phyloP scores from a whole-genome alignment of 805 yeast genomes.

The Ascoidea asiatica region DNA sequence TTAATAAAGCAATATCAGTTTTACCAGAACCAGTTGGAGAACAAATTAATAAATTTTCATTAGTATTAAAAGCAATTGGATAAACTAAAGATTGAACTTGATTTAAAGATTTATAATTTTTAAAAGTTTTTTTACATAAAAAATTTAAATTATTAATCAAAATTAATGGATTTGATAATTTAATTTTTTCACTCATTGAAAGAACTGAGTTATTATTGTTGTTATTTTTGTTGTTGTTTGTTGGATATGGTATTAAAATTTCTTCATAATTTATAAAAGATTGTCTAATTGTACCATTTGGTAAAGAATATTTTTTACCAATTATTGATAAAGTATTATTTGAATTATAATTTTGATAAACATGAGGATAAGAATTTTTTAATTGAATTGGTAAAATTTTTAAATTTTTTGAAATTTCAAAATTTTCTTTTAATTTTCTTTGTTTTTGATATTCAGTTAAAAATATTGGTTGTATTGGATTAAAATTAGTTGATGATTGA shows the following conservation, averaged over 20 bases:
- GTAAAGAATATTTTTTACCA: slow-evolving; percentile 71
- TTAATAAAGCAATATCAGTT: slow-evolving; percentile 79
- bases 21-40: slow-evolving; percentile 99
- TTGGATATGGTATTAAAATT: slow-evolving; percentile 68
- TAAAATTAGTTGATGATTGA: slow-evolving; percentile 2
- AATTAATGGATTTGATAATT: slow-evolving; percentile 25
- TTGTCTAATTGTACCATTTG: slow-evolving; percentile 64
- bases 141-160: slow-evolving; percentile 53
- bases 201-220: slow-evolving; percentile 22
- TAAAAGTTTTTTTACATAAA: slow-evolving; percentile 75
- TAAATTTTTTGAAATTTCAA: slow-evolving; percentile 32
- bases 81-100: slow-evolving; percentile 83
- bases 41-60: slow-evolving; percentile 91
- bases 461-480: too few relatives aligned
- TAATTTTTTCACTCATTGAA: background rate
- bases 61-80: slow-evolving; percentile 85
- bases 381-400: slow-evolving; percentile 24
- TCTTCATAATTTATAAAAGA: slow-evolving; percentile 61
- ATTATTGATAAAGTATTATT: slow-evolving; percentile 61
- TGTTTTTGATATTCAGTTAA: slow-evolving; percentile 43
- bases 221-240: slow-evolving; percentile 25
- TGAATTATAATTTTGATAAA: slow-evolving; percentile 56
- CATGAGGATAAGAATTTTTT: slow-evolving; percentile 57
- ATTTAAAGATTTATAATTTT: slow-evolving; percentile 63
- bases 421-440: slow-evolving; percentile 36